Evolutionary conservation across 2,329 filamentous ascomycete species (phyloP), one percentile per base, ranked within the genome.

Genomic region (Penicillium vulpinum): DNA sequence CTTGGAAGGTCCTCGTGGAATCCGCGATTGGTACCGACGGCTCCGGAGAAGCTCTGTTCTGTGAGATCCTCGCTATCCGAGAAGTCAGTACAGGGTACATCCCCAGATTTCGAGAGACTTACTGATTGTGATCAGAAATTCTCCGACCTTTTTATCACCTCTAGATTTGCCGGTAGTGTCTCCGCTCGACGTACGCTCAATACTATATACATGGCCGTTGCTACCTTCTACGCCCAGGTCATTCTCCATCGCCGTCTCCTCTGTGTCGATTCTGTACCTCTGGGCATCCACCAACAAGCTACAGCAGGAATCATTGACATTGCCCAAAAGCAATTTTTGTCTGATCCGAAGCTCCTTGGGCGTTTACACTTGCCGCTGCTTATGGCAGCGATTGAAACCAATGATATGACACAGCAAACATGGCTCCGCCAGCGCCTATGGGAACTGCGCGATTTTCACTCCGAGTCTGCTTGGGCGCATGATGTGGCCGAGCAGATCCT

Each of bases 101-200:
- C 5, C 26, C 15, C 1, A 2, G 16, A 13, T 33, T 5, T 28
- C 7, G 13, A 11, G 7, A 33, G 18, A 40, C 11, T 39, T 33
- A 9, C 49, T 59, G n/a, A 62, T 26, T 11, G 15, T 16, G 0
- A 15, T 26, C 41, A 75, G 73, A 67, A 66, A 64, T 75, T 66
- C 39, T 71, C 70, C 36, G 73, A 75, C 53, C 57, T 75, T 16
- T 72, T 75, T 22, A 63, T 73, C 29, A 73, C 71, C 4, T 70
- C 71, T 18, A 73, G 66, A 50, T 67, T 71, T 39, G 66, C 71
- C 16, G 64, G 64, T 1, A 51, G 62, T 2, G 58, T 64, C 38
- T 73, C 70, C 3, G 65, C 66, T 18, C 65, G 70, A 31, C 71
- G 73, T 39, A 70, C 72, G 2, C 59, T 75, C 18, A 69, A 70